Evolutionary conservation across 1,284 basidiomycete genomes (phyloP).

Genomic region (Cryptococcus amylolentus): DNA sequence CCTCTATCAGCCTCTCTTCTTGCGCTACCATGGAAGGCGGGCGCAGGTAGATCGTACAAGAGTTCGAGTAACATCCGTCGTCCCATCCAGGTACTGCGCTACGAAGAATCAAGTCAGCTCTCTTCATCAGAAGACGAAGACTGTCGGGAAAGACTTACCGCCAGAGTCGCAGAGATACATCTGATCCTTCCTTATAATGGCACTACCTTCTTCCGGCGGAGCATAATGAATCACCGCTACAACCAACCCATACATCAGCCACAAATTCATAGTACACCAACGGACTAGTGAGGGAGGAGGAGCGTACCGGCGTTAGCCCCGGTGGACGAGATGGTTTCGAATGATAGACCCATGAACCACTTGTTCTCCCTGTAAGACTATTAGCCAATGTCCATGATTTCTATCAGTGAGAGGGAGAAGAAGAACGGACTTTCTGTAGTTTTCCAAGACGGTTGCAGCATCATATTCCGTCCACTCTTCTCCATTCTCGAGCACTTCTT

Average conservation of each 20-base stretch:
- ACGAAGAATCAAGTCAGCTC: neutral
- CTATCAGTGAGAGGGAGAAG: neutral
- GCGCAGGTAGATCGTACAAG: conserved; percentile 54
- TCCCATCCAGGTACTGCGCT: conserved; percentile 85
- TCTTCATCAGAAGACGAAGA: neutral
- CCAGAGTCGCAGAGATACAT: conserved; percentile 96
- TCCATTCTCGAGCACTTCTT: conserved; percentile 68
- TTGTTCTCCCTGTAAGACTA: conserved; percentile 61
- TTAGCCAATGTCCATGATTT: neutral
- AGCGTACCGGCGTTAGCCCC: conserved; percentile 76
- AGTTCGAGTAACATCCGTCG: conserved; percentile 90
- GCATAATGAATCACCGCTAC: conserved; percentile 90
- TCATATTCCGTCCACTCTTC: conserved; percentile 73
- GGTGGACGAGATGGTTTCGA: conserved; percentile 86
- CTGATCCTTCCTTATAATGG: conserved; percentile 71
- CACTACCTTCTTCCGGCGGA: conserved; percentile 70
- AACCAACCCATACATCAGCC: neutral
- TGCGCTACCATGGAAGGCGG: too few species aligned
- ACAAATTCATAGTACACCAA: neutral
- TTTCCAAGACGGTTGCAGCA: conserved; percentile 73
- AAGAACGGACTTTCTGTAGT: conserved; percentile 67
- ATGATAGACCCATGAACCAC: conserved; percentile 82
- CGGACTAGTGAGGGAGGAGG: neutral
- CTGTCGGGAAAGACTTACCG: conserved; percentile 51
- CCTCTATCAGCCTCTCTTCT: neutral